Evolutionary conservation across 805 yeast species (phyloP), one percentile per base, ranked within the genome.

Genomic region (Suhomyces sp.): DNA sequence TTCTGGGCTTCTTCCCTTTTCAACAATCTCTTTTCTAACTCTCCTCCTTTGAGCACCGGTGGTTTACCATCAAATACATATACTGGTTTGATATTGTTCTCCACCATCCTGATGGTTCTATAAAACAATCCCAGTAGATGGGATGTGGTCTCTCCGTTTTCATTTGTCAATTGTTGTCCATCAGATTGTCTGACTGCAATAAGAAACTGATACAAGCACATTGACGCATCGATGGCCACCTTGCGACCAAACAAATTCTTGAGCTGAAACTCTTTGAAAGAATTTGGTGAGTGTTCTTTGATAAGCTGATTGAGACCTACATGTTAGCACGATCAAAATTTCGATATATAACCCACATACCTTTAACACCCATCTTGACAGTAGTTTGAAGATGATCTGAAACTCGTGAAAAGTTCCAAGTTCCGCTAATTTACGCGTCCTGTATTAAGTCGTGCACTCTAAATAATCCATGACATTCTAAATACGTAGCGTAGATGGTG

Each of bases 1-100:
- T 84, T 85, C 37, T 80, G 83, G 0, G 98, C 97, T 55, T 87
- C 94, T 60, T 88, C 93, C 57, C 96, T 79, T 58, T 89, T 79
- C 25, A 82, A 84, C 48, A 84, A 73, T 65, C 99, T 83, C 66
- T 94, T 94, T 52, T 86, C 91, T 60, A 94, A 78, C 70, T 93
- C 98, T 24, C 96, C 96, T 40, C 96, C 87, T 72, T 94, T 94
- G 70, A 94, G 68, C 3, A 85, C 89, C 1, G 99, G 99, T 5
- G 99, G 99, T 62, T 89, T 91, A 21, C 99, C 99, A 67, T 94
- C 99, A 71, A 94, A 94, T 6, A 94, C 98, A 65, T 90, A 94
- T 43, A 92, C 86, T 1, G 99, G 99, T 66, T 94, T 94, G 61
- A 94, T 82, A n/a, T 97, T 97, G 62, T 88, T 83, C 57, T 87